Conservation (phyloP, 1,284 basidiomycete genomes). For the Ustilago loliicola region DNA sequence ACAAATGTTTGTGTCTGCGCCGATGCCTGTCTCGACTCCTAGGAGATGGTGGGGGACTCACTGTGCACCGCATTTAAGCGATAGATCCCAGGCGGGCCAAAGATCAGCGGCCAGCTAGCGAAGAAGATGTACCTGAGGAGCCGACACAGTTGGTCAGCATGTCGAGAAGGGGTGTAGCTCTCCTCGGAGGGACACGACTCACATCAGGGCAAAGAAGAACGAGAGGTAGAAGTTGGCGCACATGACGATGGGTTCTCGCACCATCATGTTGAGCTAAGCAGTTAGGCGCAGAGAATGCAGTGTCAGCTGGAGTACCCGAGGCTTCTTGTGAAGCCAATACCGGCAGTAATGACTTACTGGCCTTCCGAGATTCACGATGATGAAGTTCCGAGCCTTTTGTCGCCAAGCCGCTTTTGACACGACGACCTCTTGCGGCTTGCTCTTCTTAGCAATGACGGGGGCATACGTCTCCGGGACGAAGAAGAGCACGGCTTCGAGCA, state of each 20-base stretch:
- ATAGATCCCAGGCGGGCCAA: slow-evolving; percentile 45
- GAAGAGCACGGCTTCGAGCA: slow-evolving; percentile 21
- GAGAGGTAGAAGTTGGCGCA: slow-evolving; percentile 48
- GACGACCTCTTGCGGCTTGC: slow-evolving; percentile 1
- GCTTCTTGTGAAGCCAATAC: no score
- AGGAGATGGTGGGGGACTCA: slow-evolving; percentile 12
- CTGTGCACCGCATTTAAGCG: slow-evolving; percentile 30
- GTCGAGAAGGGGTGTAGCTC: no score
- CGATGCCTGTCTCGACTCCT: no score
- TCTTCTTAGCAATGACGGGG: slow-evolving; percentile 14
- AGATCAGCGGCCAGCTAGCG: slow-evolving; percentile 47
- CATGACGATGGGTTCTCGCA: slow-evolving; percentile 41
- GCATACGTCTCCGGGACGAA: slow-evolving; percentile 45
- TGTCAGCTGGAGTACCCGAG: no score
- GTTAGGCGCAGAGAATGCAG: no score
- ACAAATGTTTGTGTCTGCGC: not conserved
- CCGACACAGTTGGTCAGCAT: not conserved
- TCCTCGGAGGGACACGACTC: slow-evolving; percentile 11
- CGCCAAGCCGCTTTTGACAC: not conserved
- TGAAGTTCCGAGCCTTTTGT: slow-evolving; percentile 15
- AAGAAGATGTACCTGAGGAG: slow-evolving; percentile 44
- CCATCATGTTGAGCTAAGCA: slow-evolving; percentile 47
- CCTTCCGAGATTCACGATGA: slow-evolving; percentile 30
- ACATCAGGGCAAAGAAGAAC: slow-evolving; percentile 49
- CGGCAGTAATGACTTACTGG: slow-evolving; percentile 32